Evolutionary conservation across 192 early-diverging fungal genomes (phyloP), one percentile per base, ranked within the genome.

Genomic region (Coemansia sp.): DNA sequence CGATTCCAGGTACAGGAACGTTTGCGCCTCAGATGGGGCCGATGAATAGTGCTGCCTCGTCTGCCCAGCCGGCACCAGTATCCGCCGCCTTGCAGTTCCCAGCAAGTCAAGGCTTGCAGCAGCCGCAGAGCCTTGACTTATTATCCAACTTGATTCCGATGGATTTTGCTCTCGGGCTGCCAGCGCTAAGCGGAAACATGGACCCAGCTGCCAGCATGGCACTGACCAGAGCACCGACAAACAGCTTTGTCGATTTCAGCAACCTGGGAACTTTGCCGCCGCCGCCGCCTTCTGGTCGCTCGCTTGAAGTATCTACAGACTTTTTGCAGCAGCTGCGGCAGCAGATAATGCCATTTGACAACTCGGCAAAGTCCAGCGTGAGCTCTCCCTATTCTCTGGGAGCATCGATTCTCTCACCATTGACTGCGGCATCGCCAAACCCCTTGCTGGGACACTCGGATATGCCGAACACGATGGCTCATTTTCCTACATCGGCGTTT

Each of bases 141-240:
- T 57, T 66, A 33, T 66, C 35, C 53, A 69, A 62, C 45, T 59
- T 76, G 6, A 62, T 82, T 59, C 74, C 79, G 3, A 82, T 82
- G 79, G 79, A 82, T 33, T 23, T 82, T 65, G 79, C 79, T 2
- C 66, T 82, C 34, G 79, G 79, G 1, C 65, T 82, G 26, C 67
- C 79, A 9, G 46, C 66, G 3, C 37, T 72, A 38, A 39, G 53
- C 10, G 63, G 48, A 3, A 60, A 63, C 37, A n/a, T 69, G 33
- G 48, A 20, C 23, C 20, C 63, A 18, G 26, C n/a, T 8, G 18
- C 63, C 14, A 66, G 26, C 42, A 40, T 46, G 31, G 21, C 60
- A 4, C 46, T 68, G 14, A 14, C 55, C 18, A 66, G 42, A 21
- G 28, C 55, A 13, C 18, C 74, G 7, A 36, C 59, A 16, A 38